These are phyloP conservation scores for Globisporangium okanoganense DNA, from an alignment of 352 stramenopile genomes.

Conservation along the genomic window DNA sequence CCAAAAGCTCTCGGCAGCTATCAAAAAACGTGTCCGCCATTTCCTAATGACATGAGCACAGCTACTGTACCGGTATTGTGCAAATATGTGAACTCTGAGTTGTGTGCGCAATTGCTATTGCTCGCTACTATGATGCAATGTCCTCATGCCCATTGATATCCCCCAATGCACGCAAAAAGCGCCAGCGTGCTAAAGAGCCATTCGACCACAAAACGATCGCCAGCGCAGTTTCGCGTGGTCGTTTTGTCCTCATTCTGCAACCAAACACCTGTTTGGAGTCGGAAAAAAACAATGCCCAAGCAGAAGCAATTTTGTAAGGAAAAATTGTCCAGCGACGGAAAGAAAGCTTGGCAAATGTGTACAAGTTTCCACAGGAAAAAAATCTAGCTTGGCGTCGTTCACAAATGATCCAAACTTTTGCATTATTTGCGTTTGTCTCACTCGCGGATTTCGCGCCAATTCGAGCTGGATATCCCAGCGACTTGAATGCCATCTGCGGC, in stretches of 20 bases:
- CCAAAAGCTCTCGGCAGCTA: not conserved
- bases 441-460: not conserved
- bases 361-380: not conserved
- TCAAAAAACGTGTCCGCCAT: not conserved
- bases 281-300: not conserved
- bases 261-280: not conserved
- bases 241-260: not conserved
- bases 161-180: not conserved
- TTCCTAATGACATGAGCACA: too few relatives aligned
- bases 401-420: constrained; percentile 1
- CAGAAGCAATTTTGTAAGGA: not conserved
- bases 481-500: too few relatives aligned
- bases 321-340: not conserved
- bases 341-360: not conserved
- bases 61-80: too few relatives aligned
- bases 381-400: not conserved
- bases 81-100: too few relatives aligned
- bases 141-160: too few relatives aligned
- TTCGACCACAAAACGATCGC: not conserved
- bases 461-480: not conserved
- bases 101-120: too few relatives aligned
- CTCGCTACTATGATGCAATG: too few relatives aligned
- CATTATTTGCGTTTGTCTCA: not conserved
- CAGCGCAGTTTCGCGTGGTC: not conserved
- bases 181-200: not conserved